Conservation (phyloP, 306 rosid genomes). For the Pyrus betulifolia region DNA sequence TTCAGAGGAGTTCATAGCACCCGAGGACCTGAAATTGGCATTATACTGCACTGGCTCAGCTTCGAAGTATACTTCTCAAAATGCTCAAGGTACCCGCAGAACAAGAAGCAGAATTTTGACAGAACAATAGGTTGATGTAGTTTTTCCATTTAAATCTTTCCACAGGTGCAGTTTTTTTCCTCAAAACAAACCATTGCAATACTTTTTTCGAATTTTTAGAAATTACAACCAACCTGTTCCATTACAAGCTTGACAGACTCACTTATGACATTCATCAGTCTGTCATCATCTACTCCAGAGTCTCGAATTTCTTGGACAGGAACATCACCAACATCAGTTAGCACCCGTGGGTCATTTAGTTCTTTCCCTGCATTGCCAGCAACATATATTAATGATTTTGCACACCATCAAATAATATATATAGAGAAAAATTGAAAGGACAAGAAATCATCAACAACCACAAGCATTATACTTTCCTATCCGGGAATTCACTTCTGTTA, state of each 20-base stretch:
- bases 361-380: conserved; percentile 57
- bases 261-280: conserved; percentile 82
- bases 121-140: too few relatives aligned
- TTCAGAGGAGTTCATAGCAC: too few relatives aligned
- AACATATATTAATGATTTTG: conserved; percentile 6
- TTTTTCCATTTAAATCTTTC: not conserved
- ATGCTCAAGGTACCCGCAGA: not conserved
- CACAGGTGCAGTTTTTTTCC: too few relatives aligned
- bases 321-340: conserved; percentile 91
- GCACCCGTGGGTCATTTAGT: conserved; percentile 68
- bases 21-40: not conserved
- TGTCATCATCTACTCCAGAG: conserved; percentile 74
- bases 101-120: too few relatives aligned
- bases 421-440: not conserved
- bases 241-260: conserved; percentile 91
- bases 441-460: not conserved
- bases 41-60: not conserved
- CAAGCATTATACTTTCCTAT: not conserved
- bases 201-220: too few relatives aligned
- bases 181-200: too few relatives aligned
- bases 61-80: not conserved
- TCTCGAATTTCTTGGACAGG: conserved; percentile 97
- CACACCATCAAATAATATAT: not conserved
- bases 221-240: conserved; percentile 58
- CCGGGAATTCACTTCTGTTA: too few relatives aligned